Evolutionary conservation across 169 alveolate species (phyloP), one percentile per base, ranked within the genome.

Genomic region (Blepharisma undulans): DNA sequence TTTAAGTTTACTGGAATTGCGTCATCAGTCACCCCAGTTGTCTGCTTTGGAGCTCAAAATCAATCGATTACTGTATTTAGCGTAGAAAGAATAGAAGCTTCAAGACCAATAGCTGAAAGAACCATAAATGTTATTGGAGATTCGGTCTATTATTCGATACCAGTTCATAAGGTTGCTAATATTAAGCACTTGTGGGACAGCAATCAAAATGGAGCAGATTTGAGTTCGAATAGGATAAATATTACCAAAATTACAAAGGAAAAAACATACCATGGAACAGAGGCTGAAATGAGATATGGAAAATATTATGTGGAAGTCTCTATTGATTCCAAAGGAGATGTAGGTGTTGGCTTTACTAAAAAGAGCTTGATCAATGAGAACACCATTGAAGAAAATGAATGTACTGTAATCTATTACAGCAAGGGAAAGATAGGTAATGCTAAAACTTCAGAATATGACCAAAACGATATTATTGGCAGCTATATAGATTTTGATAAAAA

Each of bases 41-140:
- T 36, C 10, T 66, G 82, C 66, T 86, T 86, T 72, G 91, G 91
- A 66, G 91, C 85, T 6, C 12, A 25, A 25, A 86, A 86, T 72
- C 91, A 86, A 36, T 10, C 71, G 25, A 30, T 86, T 30, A 36
- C 21, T 4, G 16, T 86, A 21, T 66, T 19, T 1, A 14, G 25
- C 1, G 91, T 86, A 25, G 91, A 86, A 32, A 32, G 8, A 21
- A 32, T 78, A 2, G 32, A 66, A 6, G 88, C 74, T 12, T n/a
- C 34, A 18, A 12, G 19, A 25, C 18, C 18, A 7, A 16, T 82
- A 22, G 18, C 10, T 21, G 74, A 22, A 4, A 82, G 60, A 82
- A 82, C 8, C 6, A 14, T 82, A 25, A 18, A 30, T 12, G 89
- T 30, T 6, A 33, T 7, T 36, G 76, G 76, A 60, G 89, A 82